Conservation (phyloP, 2,329 filamentous ascomycete species). For the Aureobasidium sp. region DNA sequence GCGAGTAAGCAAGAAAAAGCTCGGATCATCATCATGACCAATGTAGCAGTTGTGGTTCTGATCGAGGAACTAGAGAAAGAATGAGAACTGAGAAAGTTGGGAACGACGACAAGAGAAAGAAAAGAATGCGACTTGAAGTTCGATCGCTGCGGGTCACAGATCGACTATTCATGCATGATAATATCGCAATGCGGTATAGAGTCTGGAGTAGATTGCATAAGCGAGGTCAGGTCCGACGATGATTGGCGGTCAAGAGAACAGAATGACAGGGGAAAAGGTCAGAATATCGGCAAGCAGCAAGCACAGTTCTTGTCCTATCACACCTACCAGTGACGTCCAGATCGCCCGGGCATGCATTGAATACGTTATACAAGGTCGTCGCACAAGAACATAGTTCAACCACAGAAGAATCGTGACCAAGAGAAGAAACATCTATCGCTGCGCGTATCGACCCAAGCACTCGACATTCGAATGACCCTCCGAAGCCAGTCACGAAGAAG, state of each 20-base stretch:
- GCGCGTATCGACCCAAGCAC: too few species aligned
- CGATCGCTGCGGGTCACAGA: neutral
- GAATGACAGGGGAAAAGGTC: too few species aligned
- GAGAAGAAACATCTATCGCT: neutral
- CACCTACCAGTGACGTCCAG: neutral
- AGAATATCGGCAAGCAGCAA: neutral
- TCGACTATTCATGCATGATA: neutral
- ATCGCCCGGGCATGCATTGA: neutral
- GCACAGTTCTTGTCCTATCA: neutral
- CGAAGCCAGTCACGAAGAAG: too few species aligned
- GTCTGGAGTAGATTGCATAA: neutral
- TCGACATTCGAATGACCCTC: too few species aligned
- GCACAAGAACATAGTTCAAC: neutral
- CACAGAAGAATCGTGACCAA: neutral
- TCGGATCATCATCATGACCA: neutral
- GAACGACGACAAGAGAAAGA: too few species aligned
- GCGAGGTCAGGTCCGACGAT: neutral
- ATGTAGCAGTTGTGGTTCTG: too few species aligned
- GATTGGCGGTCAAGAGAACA: neutral
- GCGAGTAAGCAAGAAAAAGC: too few species aligned
- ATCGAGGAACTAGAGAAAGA: too few species aligned
- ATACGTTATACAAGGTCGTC: neutral
- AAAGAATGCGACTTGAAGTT: too few species aligned
- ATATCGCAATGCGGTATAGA: neutral
- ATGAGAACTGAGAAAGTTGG: neutral